These are phyloP conservation scores for Picea sitchensis DNA, from an alignment of 75 land plant genomes.

Conservation along the genomic window DNA sequence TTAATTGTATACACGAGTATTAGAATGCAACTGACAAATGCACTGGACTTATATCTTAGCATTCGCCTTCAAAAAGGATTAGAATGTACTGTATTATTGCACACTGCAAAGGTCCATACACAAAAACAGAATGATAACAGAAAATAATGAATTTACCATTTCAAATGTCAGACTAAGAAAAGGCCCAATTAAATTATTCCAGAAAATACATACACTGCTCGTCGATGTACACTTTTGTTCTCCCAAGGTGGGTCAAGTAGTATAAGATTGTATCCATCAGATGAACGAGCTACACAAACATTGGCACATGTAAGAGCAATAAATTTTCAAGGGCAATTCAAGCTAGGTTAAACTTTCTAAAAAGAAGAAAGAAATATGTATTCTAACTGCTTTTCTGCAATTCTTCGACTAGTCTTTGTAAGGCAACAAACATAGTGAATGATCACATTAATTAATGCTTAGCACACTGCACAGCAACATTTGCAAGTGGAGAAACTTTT, in stretches of 20 bases:
- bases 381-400: too few species aligned
- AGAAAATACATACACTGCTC: constrained; percentile 44
- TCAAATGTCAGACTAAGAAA: background rate
- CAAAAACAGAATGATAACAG: background rate
- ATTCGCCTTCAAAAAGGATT: background rate
- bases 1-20: background rate
- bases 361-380: too few species aligned
- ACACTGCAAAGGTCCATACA: background rate
- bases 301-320: too few species aligned
- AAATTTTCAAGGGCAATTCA: too few species aligned
- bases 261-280: constrained; percentile 69
- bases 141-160: background rate
- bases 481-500: too few species aligned
- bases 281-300: constrained; percentile 30
- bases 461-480: too few species aligned
- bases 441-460: too few species aligned
- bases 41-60: background rate
- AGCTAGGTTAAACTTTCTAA: too few species aligned
- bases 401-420: too few species aligned
- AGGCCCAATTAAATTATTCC: background rate
- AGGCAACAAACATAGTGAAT: too few species aligned
- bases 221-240: constrained; percentile 84
- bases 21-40: background rate
- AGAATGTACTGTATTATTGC: background rate
- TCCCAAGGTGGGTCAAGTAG: constrained; percentile 99